Base-by-base conservation (phyloP, 2,329 filamentous ascomycete genomes). In the Verticillium isaacii region DNA sequence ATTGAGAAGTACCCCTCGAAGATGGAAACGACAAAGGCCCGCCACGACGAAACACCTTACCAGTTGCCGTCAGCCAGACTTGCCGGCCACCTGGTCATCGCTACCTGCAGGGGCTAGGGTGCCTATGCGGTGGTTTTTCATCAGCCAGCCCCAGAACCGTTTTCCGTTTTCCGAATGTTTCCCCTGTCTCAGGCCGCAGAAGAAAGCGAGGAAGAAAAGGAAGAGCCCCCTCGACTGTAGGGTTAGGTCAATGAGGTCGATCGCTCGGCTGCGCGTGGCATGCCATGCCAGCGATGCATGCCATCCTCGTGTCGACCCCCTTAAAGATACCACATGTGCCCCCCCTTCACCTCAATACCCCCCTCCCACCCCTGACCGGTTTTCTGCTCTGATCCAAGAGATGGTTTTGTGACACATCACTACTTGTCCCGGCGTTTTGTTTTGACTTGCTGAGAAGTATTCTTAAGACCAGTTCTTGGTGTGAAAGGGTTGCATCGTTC, bases 371-470 rank as follows among this genome's bases (percentile, higher is more conserved):
- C 37, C 17, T 41, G 45, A 25, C 45, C 45, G 45, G 45, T 19
- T 29, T 52, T 7, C 19, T 52, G 45, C 19, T 19, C 45, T 52
- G 45, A 52, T 52, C n/a, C 45, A 52, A n/a, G 45, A n/a, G 15
- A 25, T 19, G n/a, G 25, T 25, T 50, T 50, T 58, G 57, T 50
- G 57, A 58, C 39, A 50, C n/a, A 58, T 58, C 57, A 58, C 45
- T 36, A 2, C 32, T 57, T 34, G 37, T 19, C 29, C 23, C 34
- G 29, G 37, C 19, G 41, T 50, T 58, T 23, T 58, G 37, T 29
- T 58, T 50, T 32, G 37, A 50, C 39, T 25, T 58, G 37, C 37
- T 19, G 57, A 32, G 12, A 14, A 41, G 39, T 58, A 58, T 58
- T 58, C 57, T 58, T 58, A 58, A 39, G 17, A 29, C 14, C 25